These are phyloP conservation scores for Ganoderma boninense DNA, from an alignment of 1,284 basidiomycete genomes.

Conservation along the genomic window DNA sequence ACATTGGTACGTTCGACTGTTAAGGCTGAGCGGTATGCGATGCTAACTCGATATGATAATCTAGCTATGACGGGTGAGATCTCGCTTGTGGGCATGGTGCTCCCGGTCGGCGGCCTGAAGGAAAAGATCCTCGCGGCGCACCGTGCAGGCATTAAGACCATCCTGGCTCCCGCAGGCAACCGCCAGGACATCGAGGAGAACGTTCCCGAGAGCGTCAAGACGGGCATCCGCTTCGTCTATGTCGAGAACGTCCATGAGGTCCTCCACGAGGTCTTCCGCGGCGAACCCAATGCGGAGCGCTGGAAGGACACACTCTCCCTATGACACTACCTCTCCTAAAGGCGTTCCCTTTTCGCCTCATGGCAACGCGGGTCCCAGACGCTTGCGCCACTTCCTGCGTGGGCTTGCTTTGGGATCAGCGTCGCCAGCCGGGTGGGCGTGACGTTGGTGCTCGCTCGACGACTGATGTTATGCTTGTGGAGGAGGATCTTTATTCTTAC, in stretches of 20 bases:
- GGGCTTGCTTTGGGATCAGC: neutral
- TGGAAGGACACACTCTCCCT: conserved; percentile 67
- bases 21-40: conserved; percentile 3
- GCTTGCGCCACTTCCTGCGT: neutral
- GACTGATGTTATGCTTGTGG: conserved; percentile 7
- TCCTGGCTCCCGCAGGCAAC: conserved; percentile 88
- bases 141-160: conserved; percentile 91
- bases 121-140: conserved; percentile 97
- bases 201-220: conserved; percentile 93
- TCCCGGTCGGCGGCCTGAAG: conserved; percentile 93
- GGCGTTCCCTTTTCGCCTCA: neutral
- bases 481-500: conserved; percentile 14
- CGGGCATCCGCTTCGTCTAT: conserved; percentile 91
- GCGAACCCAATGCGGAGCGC: conserved; percentile 63
- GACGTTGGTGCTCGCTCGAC: conserved; percentile 6
- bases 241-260: conserved; percentile 93
- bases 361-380: neutral
- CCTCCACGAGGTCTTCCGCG: conserved; percentile 84
- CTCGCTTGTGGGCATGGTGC: conserved; percentile 90
- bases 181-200: conserved; percentile 95
- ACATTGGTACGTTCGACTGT: conserved; percentile 72
- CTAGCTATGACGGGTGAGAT: conserved; percentile 96
- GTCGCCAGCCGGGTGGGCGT: neutral
- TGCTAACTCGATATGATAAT: conserved; percentile 6
- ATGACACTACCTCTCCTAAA: conserved; percentile 6